phyloP scores from a whole-genome alignment of 2,329 filamentous ascomycete species.

The Claviceps paspali region DNA sequence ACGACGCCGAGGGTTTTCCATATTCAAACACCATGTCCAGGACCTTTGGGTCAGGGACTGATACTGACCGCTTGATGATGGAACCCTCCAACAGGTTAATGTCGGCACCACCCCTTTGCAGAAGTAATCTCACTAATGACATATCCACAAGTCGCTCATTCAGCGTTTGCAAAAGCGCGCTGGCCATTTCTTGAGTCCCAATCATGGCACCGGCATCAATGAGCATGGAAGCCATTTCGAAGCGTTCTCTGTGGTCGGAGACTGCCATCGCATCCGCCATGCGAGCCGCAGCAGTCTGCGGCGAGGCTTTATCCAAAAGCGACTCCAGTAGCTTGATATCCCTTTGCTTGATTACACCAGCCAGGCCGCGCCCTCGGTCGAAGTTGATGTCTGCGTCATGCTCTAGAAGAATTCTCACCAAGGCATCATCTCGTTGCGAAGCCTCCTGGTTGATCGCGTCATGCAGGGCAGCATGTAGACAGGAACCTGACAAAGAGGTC shows the following conservation, averaged over 20 bases:
- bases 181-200: constrained; percentile 26
- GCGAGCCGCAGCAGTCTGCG: constrained; percentile 31
- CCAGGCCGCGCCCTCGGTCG: constrained; percentile 33
- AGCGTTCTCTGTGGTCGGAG: constrained; percentile 24
- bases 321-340: constrained; percentile 30
- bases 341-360: constrained; percentile 30
- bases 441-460: constrained; percentile 34
- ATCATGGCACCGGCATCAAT: constrained; percentile 29
- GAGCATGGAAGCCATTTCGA: constrained; percentile 31
- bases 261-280: constrained; percentile 32
- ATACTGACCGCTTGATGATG: constrained; percentile 25
- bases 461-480: constrained; percentile 34
- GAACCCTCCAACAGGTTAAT: constrained; percentile 32
- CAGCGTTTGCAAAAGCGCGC: constrained; percentile 27
- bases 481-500: constrained; percentile 29
- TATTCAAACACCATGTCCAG: constrained; percentile 31
- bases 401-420: constrained; percentile 36
- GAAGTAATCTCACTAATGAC: constrained; percentile 30
- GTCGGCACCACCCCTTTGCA: constrained; percentile 36
- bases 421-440: constrained; percentile 30
- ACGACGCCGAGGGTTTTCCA: constrained; percentile 28
- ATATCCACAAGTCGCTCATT: constrained; percentile 32
- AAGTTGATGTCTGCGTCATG: constrained; percentile 40
- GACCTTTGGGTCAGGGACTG: constrained; percentile 30
- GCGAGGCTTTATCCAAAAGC: constrained; percentile 30